Conservation (phyloP, 208 protist genomes). For the Wallacemonas sp. region DNA sequence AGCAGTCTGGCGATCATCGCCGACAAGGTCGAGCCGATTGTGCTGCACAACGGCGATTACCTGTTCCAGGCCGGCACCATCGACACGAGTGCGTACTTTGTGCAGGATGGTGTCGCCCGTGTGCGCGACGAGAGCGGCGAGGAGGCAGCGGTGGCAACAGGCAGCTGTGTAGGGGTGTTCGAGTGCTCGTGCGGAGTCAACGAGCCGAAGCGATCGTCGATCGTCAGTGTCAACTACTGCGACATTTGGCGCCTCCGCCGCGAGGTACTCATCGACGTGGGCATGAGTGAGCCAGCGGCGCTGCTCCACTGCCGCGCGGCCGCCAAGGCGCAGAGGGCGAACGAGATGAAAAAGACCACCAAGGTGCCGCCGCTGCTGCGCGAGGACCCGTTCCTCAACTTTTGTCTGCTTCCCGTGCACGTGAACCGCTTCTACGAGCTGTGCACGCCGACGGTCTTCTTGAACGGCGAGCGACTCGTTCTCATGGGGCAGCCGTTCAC, state of each 20-base stretch:
- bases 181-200: constrained; percentile 87
- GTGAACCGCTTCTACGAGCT: constrained; percentile 62
- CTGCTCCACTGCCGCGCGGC: constrained; percentile 76
- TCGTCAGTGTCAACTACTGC: constrained; percentile 86
- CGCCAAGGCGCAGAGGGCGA: constrained; percentile 61
- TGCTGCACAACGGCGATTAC: constrained; percentile 80
- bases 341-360: constrained; percentile 47
- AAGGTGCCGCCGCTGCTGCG: constrained; percentile 32
- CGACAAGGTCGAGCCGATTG: constrained; percentile 74
- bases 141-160: constrained; percentile 39
- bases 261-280: constrained; percentile 78
- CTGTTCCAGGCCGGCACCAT: constrained; percentile 60
- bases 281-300: constrained; percentile 82
- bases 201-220: constrained; percentile 65
- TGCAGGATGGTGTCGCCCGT: constrained; percentile 78
- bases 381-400: constrained; percentile 75
- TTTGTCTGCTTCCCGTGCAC: constrained; percentile 47
- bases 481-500: constrained; percentile 70
- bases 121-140: constrained; percentile 40
- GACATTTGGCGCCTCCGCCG: constrained; percentile 83
- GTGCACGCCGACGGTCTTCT: constrained; percentile 58
- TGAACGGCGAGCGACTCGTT: constrained; percentile 75
- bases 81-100: constrained; percentile 84
- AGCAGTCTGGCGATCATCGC: constrained; percentile 55
- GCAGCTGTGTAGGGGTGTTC: constrained; percentile 86